phyloP scores from a whole-genome alignment of 2,329 filamentous ascomycete species.

The Emergomyces africanus region DNA sequence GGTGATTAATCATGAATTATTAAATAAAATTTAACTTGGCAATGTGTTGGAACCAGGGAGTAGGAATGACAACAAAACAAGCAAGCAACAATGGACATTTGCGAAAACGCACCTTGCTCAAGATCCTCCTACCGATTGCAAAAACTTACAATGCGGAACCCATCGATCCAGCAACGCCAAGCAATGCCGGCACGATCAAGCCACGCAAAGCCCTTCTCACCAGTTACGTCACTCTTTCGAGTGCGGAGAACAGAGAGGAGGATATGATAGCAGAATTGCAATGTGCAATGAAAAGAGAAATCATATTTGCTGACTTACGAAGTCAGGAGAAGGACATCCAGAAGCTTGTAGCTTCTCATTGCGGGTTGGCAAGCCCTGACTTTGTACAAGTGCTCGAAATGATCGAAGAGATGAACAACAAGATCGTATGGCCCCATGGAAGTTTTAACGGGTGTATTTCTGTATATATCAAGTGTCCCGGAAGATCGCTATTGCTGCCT shows the following conservation, averaged over 20 bases:
- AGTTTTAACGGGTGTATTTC: conserved; percentile 11
- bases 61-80: too few relatives aligned
- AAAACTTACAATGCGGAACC: too few relatives aligned
- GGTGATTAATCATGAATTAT: too few relatives aligned
- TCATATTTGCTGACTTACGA: conserved; percentile 1
- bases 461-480: conserved; percentile 1
- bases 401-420: not conserved
- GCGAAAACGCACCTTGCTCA: too few relatives aligned
- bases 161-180: not conserved
- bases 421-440: conserved; percentile 6
- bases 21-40: too few relatives aligned
- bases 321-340: not conserved
- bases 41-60: too few relatives aligned
- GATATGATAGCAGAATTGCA: conserved; percentile 8
- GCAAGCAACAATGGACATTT: too few relatives aligned
- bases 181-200: not conserved
- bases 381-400: conserved; percentile 4
- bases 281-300: conserved; percentile 1
- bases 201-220: conserved; percentile 1
- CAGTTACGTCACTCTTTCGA: conserved; percentile 5
- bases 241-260: conserved; percentile 2
- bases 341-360: conserved; percentile 7
- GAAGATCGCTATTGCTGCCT: not conserved
- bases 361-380: conserved; percentile 5
- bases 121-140: too few relatives aligned